Conservation (phyloP, 306 rosid genomes). For the Heteromeles arbutifolia region DNA sequence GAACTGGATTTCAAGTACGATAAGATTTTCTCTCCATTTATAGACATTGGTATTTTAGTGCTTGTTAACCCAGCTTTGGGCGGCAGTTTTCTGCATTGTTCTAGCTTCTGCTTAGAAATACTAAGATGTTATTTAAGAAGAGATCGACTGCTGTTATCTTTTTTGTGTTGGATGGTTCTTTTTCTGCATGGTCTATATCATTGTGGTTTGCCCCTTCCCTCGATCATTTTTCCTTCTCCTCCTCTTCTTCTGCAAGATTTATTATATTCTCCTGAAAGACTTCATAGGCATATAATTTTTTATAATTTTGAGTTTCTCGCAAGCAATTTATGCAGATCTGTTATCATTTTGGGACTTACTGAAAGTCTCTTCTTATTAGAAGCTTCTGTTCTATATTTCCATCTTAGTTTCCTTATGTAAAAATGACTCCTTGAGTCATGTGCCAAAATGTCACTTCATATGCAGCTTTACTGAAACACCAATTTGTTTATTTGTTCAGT, state of each 20-base stretch:
- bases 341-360: neutral
- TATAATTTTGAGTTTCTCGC: neutral
- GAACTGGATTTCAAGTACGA: neutral
- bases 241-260: neutral
- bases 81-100: neutral
- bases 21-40: too few species aligned
- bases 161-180: neutral
- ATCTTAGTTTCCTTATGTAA: neutral
- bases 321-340: neutral
- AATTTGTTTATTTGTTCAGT: neutral
- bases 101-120: neutral
- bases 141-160: neutral
- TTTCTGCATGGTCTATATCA: neutral
- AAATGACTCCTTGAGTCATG: neutral
- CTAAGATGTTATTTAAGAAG: neutral
- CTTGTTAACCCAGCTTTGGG: neutral
- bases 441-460: neutral
- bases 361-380: neutral
- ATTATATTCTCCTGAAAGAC: neutral
- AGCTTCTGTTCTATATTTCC: neutral
- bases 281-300: neutral
- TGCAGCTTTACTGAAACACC: neutral
- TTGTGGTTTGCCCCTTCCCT: neutral
- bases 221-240: neutral
- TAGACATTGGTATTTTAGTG: neutral